Percentiles rank a stretch among this genome's conserved stretches.
phyloP scores from a whole-genome alignment of 495 filamentous ascomycete genomes.

The Penicillium macrosclerotiorum region DNA sequence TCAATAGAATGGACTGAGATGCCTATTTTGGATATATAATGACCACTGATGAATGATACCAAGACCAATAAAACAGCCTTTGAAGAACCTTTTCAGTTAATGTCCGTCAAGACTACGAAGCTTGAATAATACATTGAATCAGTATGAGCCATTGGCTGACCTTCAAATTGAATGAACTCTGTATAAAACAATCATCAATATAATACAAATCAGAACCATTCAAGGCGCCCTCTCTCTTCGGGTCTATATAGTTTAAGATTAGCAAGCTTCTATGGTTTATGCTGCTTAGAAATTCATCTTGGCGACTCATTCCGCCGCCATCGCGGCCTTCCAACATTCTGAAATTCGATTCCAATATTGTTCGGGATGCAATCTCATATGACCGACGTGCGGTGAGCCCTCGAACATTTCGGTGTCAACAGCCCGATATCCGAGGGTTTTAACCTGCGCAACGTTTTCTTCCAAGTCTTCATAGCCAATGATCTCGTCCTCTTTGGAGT shows the following conservation, averaged over 20 bases:
- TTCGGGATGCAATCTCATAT: constrained; percentile 50
- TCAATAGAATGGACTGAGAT: constrained; percentile 12
- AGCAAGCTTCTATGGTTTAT: neutral
- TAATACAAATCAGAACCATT: no score
- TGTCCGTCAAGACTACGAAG: no score
- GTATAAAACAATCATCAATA: no score
- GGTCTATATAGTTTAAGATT: no score
- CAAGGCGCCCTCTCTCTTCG: no score
- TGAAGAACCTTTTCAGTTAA: no score
- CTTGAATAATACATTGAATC: no score
- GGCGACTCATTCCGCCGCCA: neutral
- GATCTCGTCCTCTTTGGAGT: constrained; percentile 54
- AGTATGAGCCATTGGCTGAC: no score
- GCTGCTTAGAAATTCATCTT: neutral
- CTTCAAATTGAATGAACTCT: no score
- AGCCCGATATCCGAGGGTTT: constrained; percentile 34
- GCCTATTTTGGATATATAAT: constrained; percentile 17
- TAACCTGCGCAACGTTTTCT: constrained; percentile 43
- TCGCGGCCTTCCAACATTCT: constrained; percentile 37
- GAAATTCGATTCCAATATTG: constrained; percentile 53
- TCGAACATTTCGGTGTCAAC: constrained; percentile 48
- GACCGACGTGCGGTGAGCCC: constrained; percentile 52
- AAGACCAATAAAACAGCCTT: no score
- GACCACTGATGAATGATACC: no score
- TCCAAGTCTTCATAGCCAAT: constrained; percentile 54